Evolutionary conservation across 129 eudicot species (phyloP), one percentile per base, ranked within the genome.

Genomic region (Flaveria trinervia): DNA sequence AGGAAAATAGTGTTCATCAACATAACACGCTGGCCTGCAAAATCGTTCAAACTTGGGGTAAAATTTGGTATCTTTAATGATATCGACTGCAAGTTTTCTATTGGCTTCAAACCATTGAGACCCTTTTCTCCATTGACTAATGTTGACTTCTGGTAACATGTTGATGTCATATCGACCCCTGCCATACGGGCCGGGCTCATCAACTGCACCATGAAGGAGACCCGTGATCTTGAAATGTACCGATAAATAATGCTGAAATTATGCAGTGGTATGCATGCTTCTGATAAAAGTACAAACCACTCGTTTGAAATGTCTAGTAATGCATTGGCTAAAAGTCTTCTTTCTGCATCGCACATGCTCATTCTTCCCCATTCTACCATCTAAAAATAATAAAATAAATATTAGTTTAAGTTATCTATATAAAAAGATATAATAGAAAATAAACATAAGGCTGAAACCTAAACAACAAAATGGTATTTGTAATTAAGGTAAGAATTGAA

Each of bases 71-170:
- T 94, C 97, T 68, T 70, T 68, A 4, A 94, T 88, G 33, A 91
- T 85, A 50, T 84, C 88, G 7, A 89, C 28, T 2, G 97, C 99
- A 16, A 91, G 88, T 20, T 86, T 82, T 22, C 96, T 60, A 64
- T 88, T 78, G 6, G 89, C 69, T 71, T 94, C 98, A 77, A 94
- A 94, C 98, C 98, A 91, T 49, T 94, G 98, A 65, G 98, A 91
- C 76, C 98, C 97, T 78, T 89, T 91, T 41, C 97, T 88, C 98
- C 98, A 94, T 22, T 94, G 80, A 18, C 60, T 36, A 51, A 91
- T 78, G 76, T 86, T 83, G 77, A 94, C 87, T 76, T 74, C 84
- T 9, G 97, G 98, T 20, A 43, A 72, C 97, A 93, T 91, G 20
- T 75, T 72, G 17, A 50, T 70, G 72, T 87, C 64, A 62, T 93